Evolutionary conservation across 345 rosid species (phyloP).

Genomic region (Clarkia xantiana): DNA sequence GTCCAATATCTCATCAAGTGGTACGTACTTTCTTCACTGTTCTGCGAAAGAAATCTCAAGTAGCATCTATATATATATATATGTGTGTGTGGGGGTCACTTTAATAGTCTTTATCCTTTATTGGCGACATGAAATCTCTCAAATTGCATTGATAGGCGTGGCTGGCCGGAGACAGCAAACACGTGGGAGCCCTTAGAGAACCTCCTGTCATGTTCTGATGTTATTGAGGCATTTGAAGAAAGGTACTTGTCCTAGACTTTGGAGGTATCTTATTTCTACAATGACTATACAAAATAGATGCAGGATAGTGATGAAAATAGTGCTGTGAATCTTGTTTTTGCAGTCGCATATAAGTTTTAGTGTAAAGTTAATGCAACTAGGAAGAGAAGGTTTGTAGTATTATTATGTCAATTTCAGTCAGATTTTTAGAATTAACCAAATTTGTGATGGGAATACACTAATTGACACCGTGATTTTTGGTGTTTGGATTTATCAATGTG

Average conservation of each 20-base stretch:
- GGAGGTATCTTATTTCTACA: not conserved
- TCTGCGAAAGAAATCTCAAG: not conserved
- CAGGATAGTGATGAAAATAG: not conserved
- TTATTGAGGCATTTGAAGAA: slow-evolving; percentile 84
- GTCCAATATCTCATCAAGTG: slow-evolving; percentile 96
- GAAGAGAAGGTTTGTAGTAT: too few relatives aligned
- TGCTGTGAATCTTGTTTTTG: not conserved
- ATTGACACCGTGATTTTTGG: too few relatives aligned
- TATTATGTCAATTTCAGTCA: too few relatives aligned
- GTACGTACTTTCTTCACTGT: slow-evolving; percentile 25
- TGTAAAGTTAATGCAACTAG: too few relatives aligned
- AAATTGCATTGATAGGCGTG: slow-evolving; percentile 53
- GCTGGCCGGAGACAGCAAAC: slow-evolving; percentile 90
- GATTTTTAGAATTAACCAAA: too few relatives aligned
- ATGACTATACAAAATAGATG: not conserved
- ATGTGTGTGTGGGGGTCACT: not conserved
- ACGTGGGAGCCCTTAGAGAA: slow-evolving; percentile 99
- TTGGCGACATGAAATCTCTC: not conserved
- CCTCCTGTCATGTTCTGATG: slow-evolving; percentile 80
- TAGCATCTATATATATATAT: too few relatives aligned
- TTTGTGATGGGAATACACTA: too few relatives aligned
- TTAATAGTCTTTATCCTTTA: too few relatives aligned
- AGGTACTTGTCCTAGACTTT: slow-evolving; percentile 28
- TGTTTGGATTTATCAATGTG: too few relatives aligned
- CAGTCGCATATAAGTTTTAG: too few relatives aligned